These are phyloP conservation scores for Malus hybrid DNA, from an alignment of 331 rosid genomes.

Conservation along the genomic window DNA sequence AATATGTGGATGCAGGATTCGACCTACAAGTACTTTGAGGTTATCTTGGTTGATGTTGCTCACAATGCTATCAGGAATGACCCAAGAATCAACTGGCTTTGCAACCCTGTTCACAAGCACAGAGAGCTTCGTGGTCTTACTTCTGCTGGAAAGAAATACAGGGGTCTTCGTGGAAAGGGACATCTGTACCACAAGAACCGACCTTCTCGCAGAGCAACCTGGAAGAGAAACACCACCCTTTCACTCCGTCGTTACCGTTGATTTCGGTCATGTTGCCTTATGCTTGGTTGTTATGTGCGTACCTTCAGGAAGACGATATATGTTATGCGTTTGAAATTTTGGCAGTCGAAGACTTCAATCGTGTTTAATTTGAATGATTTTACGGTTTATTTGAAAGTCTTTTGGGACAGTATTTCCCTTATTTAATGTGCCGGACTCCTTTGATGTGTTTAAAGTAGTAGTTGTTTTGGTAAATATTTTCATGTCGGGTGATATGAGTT, in stretches of 20 bases:
- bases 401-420: background rate
- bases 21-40: background rate
- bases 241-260: background rate
- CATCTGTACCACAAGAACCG: background rate
- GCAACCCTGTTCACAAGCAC: background rate
- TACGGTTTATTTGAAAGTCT: background rate
- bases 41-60: background rate
- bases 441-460: background rate
- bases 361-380: background rate
- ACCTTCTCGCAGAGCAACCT: background rate
- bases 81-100: background rate
- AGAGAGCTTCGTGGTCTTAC: background rate
- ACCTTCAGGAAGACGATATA: background rate
- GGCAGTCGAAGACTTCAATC: background rate
- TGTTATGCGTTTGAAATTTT: background rate
- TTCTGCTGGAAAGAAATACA: background rate
- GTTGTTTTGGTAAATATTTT: background rate
- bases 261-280: background rate
- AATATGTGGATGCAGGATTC: background rate
- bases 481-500: background rate
- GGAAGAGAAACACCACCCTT: background rate
- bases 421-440: background rate
- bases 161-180: background rate
- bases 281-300: background rate
- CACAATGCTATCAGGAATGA: background rate